Conservation (phyloP, 352 stramenopile genomes). For the Phytophthora citrophthora region DNA sequence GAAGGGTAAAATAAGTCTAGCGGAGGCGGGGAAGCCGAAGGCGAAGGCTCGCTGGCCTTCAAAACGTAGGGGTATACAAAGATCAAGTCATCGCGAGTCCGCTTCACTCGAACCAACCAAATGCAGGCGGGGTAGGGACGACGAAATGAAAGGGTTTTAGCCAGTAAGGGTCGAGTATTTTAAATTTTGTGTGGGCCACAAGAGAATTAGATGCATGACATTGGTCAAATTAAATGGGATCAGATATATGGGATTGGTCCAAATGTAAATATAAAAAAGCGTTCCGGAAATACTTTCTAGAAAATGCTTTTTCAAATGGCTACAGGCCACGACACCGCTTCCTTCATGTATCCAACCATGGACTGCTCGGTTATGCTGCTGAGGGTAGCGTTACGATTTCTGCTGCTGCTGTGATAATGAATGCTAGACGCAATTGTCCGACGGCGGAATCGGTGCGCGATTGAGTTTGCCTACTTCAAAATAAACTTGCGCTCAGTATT, state of each 20-base stretch:
- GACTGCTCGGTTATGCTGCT: too few species aligned
- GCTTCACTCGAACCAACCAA: slow-evolving; percentile 81
- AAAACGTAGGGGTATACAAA: slow-evolving; percentile 60
- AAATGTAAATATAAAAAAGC: too few species aligned
- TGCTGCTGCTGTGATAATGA: too few species aligned
- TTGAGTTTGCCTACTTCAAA: too few species aligned
- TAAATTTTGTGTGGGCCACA: not conserved
- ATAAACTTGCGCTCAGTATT: too few species aligned
- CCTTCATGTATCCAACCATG: too few species aligned
- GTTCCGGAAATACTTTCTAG: too few species aligned
- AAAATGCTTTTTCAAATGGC: too few species aligned
- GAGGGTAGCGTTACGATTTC: too few species aligned
- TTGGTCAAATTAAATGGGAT: not conserved
- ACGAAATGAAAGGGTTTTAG: slow-evolving; percentile 1
- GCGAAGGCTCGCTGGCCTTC: slow-evolving; percentile 32
- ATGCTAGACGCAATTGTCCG: not conserved
- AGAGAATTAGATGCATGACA: not conserved
- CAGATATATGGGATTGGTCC: too few species aligned
- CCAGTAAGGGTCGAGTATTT: slow-evolving; percentile 8
- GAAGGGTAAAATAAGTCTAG: slow-evolving; percentile 87
- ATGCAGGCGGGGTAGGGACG: slow-evolving; percentile 32
- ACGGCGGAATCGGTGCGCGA: not conserved
- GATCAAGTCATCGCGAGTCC: slow-evolving; percentile 47
- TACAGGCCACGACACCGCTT: too few species aligned
- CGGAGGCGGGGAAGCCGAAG: slow-evolving; percentile 35